These are phyloP conservation scores for Achaetomiella virescens DNA, from an alignment of 495 filamentous ascomycete species.

Conservation along the genomic window DNA sequence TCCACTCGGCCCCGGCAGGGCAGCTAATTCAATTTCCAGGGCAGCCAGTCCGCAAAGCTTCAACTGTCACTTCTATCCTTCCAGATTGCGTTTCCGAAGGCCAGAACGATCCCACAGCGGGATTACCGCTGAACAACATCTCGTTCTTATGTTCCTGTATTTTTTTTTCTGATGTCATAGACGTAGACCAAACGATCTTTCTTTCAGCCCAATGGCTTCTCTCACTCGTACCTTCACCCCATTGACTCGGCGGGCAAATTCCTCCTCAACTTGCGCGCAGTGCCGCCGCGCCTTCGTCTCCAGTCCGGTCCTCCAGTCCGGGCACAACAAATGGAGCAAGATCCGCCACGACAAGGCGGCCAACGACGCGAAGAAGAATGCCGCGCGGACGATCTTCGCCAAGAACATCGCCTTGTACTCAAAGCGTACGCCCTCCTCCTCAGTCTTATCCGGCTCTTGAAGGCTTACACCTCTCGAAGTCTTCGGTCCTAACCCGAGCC, in stretches of 20 bases:
- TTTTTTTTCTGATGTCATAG: background rate
- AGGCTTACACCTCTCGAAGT: constrained; percentile 28
- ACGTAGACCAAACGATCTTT: background rate
- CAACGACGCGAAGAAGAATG: constrained; percentile 57
- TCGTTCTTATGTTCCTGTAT: background rate
- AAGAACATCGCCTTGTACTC: constrained; percentile 49
- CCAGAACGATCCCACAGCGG: background rate
- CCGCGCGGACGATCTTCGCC: constrained; percentile 38
- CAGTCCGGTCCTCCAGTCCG: constrained; percentile 47
- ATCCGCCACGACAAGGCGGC: constrained; percentile 91
- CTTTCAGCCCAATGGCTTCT: constrained; percentile 16
- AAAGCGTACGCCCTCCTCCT: constrained; percentile 37
- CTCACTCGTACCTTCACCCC: constrained; percentile 12
- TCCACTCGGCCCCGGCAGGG: constrained; percentile 9
- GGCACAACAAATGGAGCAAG: constrained; percentile 90
- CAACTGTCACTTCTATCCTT: background rate
- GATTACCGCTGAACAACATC: background rate
- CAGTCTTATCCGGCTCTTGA: background rate
- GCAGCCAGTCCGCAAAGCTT: constrained; percentile 1
- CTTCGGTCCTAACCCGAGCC: constrained; percentile 61
- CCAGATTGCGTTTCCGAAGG: background rate
- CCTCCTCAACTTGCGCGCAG: constrained; percentile 33
- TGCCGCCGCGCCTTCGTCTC: constrained; percentile 50
- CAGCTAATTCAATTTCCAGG: background rate
- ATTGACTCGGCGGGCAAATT: constrained; percentile 4